Base-by-base conservation (phyloP, 225 moss, liverwort and hornwort species). In the Anthoceros angustus region DNA sequence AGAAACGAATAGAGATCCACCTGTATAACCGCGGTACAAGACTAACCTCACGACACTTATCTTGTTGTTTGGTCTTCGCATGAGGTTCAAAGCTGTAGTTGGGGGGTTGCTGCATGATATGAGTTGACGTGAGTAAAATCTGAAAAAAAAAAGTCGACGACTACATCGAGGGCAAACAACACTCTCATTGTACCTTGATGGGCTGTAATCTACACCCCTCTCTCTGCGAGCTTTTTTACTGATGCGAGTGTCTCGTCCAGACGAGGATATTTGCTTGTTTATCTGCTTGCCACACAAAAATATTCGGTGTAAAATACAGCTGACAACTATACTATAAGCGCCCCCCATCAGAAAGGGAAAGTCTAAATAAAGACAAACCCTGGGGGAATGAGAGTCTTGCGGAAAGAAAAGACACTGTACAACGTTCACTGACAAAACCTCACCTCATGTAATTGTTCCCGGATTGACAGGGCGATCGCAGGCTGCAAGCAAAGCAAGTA, bases 391-490 rank as follows among this genome's bases (percentile, higher is more conserved):
- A 65, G 16, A 15, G 45, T 0, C 42, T 67, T 21, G 32, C 8
- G n/a, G 25, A 42, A 12, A 0, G 40, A 62, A 9, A 23, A 10
- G 18, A 72, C 2, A 67, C 8, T 43, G 9, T 26, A 40, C 46
- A 48, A 48, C 12, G 46, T 48, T 1, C 12, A 12, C 46, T 48
- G 18, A 48, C 18, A 12, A 12, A 62, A 40, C 39, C 66, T 42
- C 65, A 83, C 83, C 80, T 83, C 83, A 67, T 77, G 80, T 5
- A 83, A 72, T 64, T 83, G 83, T 71, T 83, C 83, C 62, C 83
- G 80, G 40, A 83, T 80, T 16, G 80, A 72, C 67, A 83, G 32
- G 38, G 83, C 80, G 66, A 83, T 70, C 46, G 80, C 83, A 65
- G 77, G 83, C 83, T 83, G 80, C 66, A 55, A 80, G 68, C 65